Conservation (phyloP, 2,329 filamentous ascomycete species). For the Stachybotrys elegans region DNA sequence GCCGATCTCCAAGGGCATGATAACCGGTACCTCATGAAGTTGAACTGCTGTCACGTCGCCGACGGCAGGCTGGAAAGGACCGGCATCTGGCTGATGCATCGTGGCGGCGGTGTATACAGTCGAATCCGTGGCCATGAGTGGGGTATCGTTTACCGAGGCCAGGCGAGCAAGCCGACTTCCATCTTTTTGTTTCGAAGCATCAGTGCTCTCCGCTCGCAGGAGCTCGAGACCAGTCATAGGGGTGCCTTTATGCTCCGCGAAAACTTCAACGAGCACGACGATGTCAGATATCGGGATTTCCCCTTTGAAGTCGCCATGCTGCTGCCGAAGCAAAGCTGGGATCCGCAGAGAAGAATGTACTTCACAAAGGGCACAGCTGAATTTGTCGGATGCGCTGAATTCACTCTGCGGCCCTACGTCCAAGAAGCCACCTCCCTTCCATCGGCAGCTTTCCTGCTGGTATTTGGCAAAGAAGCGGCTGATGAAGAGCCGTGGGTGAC, state of each 20-base stretch:
- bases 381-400: neutral
- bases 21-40: neutral
- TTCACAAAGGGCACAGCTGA: neutral
- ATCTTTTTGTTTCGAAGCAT: neutral
- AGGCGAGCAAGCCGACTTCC: neutral
- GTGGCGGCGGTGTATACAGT: neutral
- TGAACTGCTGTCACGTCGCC: neutral
- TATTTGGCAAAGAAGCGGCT: no score
- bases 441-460: no score
- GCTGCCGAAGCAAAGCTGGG: neutral
- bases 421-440: no score
- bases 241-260: neutral
- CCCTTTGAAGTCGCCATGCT: neutral
- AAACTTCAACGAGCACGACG: neutral
- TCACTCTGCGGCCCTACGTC: no score
- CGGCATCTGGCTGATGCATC: neutral
- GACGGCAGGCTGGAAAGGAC: neutral
- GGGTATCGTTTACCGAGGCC: neutral
- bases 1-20: neutral
- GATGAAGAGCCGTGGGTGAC: no score
- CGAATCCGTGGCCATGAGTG: neutral
- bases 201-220: neutral
- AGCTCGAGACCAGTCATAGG: neutral
- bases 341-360: neutral
- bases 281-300: neutral